Base-by-base conservation (phyloP, 306 rosid species). In the Oemleria cerasiformis region DNA sequence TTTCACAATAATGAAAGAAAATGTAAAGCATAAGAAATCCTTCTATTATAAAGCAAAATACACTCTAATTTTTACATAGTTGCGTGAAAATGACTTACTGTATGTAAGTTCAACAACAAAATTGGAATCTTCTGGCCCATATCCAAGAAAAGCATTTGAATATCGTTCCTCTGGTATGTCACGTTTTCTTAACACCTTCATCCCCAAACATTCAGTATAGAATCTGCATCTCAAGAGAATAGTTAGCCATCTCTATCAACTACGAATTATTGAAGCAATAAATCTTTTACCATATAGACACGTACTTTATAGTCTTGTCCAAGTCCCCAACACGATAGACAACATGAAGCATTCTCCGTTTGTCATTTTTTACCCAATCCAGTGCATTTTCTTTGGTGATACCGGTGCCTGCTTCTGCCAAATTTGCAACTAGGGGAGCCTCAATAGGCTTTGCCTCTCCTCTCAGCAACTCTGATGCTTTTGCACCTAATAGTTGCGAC, bases 111-210 rank as follows among this genome's bases (percentile, higher is more conserved):
- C 96, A 77, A 85, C 71, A 74, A 71, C 78, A 80, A 89, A 89
- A 75, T 83, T 86, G 62, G 86, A 84, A 74, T 89, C 87, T 80
- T 87, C 92, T 9, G 80, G 90, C 7, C 90, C 92, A 74, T 81
- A 87, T 75, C 96, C 96, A 65, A 89, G 90, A 83, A 87, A 87
- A 51, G 76, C 92, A 63, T 87, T 89, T 5, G 87, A 79, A 75
- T 83, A 87, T 78, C 75, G 79, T 73, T 79, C 82, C 63, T 89
- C 96, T 1, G 88, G 86, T 84, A 81, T 75, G 84, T 89, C 92
- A 34, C 86, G 90, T 67, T 70, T 77, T 71, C 92, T 78, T 17
- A 89, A 86, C 69, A 89, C 63, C 83, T 87, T 87, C 96, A 89
- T 87, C 61, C 92, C 96, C n/a, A 89, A 81, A 54, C 92, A 87